Evolutionary conservation across 129 eudicot species (phyloP).

Genomic region (Ambrosia artemisiifolia): DNA sequence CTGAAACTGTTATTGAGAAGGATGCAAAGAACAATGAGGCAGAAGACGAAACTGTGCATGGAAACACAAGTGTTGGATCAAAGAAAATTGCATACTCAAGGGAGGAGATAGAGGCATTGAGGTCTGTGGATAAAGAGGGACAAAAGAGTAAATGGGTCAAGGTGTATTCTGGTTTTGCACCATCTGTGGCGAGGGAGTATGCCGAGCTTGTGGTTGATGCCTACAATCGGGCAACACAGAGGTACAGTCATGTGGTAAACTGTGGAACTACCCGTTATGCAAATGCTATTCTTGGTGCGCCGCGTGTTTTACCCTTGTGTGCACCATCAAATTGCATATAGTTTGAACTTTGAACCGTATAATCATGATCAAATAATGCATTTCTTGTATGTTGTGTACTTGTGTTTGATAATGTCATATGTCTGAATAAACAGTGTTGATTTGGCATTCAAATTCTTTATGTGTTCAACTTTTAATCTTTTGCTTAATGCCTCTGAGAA

Average conservation of each 20-base stretch:
- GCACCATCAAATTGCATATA: constrained; percentile 20
- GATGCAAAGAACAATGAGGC: constrained; percentile 12
- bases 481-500: not conserved
- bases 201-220: constrained; percentile 17
- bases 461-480: not conserved
- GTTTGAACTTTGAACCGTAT: constrained; percentile 19
- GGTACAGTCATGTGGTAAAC: constrained; percentile 26
- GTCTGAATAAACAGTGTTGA: constrained; percentile 23
- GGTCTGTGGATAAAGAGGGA: constrained; percentile 24
- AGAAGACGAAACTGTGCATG: constrained; percentile 8
- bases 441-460: not conserved
- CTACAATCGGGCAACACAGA: constrained; percentile 8
- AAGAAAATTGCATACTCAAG: constrained; percentile 30
- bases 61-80: constrained; percentile 10
- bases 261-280: constrained; percentile 20
- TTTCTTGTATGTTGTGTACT: constrained; percentile 12
- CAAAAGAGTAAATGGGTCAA: constrained; percentile 28
- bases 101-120: constrained; percentile 32
- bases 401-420: constrained; percentile 7
- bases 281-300: constrained; percentile 26
- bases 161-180: constrained; percentile 17
- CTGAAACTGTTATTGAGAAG: not conserved
- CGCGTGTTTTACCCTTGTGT: constrained; percentile 35
- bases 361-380: not conserved
- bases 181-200: constrained; percentile 33